Evolutionary conservation across 176 grass and related monocot genomes (phyloP), one percentile per base, ranked within the genome.

Genomic region (Zizania latifolia): DNA sequence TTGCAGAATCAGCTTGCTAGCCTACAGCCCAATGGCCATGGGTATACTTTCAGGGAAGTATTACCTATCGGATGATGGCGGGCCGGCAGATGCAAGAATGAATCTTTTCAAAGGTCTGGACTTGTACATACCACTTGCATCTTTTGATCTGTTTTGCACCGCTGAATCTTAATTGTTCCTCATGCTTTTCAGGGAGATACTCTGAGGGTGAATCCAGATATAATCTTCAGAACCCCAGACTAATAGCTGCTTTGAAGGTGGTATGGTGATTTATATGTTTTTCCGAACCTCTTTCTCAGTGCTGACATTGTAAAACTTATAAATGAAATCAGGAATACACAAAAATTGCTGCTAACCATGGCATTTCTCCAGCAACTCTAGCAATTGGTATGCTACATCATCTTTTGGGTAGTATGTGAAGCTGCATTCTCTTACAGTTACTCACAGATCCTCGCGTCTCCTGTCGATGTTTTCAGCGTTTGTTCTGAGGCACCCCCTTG

Each of bases 1-100:
- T 70, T 86, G 43, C 76, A 94, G 94, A 80, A 83, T 92, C 58
- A 87, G 67, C 63, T 79, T 98, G 75, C 79, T 98, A 72, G 88
- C 91, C 62, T 98, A 98, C 58, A 98, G 94, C 37, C 94, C 94
- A 57, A 92, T 97, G 86, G 91, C 94, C 46, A 97, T 97, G 91
- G 94, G 90, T 56, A 87, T 97, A 87, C 90, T 93, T 78, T 93
- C 91, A 46, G 91, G 91, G 54, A 97, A 97, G 76, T 97, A 97
- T 48, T 85, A 86, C 50, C 87, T 74, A 8, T 51, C 55, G 15
- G 48, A 62, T 53, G 57, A 62, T 57, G 74, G 71, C 2, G 78
- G 78, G 3, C 86, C 86, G 10, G 66, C 45, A 38, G 88, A 94
- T 57, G 91, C 88, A 83, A 80, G 94, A 74, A 85, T 98, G 84